Evolutionary conservation across 2,329 filamentous ascomycete species (phyloP), one percentile per base, ranked within the genome.

Genomic region (Lachnum nothofagi): DNA sequence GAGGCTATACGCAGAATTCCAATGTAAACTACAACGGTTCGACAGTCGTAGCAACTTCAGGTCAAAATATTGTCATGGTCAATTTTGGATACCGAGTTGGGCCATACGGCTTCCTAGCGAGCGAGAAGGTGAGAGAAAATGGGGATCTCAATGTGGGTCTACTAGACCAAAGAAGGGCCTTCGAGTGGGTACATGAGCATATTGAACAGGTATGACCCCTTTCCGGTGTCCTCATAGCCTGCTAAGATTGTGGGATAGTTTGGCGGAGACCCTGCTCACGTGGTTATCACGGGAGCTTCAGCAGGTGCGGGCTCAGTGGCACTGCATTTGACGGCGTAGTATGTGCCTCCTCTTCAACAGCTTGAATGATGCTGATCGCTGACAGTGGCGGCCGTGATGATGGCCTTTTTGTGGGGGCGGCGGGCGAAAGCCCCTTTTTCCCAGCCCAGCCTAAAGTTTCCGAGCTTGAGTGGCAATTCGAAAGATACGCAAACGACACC

Each of bases 71-170:
- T 41, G 66, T 83, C 12, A 72, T 78, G 46, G 78, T 83, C 42
- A 77, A 77, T 57, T 81, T 83, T 62, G 80, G 82, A 64, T 83
- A 83, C 59, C 74, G 82, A 5, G 77, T 86, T 5, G 80, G 80
- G 0, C 67, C 78, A 0, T 77, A 77, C 57, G 83, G 82, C 0
- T 86, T 85, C 56, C 70, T 86, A 1, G 75, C 79, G 0, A 75
- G 79, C 40, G 72, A 79, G 33, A 68, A 74, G 24, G 70, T 85
- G 8, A 71, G 73, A 31, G 61, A 67, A 4, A 67, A 79, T 54
- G 82, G 82, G 0, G 72, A 75, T 42, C 69, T 85, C 7, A 86
- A 87, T 59, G 78, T 69, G 2, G 83, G 83, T 0, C 63, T 86
- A 6, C 68, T 84, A 2, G 83, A 87, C 57, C 81, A 86, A 65